phyloP scores from a whole-genome alignment of 352 stramenopile genomes.

The Elongisporangium undulatum region DNA sequence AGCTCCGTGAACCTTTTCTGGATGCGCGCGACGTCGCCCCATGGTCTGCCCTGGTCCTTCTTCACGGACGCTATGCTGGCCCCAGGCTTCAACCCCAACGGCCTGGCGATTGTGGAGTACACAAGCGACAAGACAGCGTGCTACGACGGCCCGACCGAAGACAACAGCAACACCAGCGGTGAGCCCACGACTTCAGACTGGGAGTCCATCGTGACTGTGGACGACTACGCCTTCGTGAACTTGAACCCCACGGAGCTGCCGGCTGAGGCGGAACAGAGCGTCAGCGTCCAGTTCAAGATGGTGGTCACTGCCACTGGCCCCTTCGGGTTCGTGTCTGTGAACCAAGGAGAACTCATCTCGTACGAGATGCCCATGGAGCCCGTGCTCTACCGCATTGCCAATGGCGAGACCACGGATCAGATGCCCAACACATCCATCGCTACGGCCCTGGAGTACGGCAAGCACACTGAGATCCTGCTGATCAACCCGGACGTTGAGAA shows the following conservation, averaged over 20 bases:
- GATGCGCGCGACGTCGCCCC: conserved; percentile 23
- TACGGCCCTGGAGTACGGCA: not conserved
- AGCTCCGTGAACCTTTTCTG: conserved; percentile 13
- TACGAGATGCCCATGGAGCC: conserved; percentile 19
- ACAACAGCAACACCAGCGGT: not conserved
- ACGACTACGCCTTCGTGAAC: conserved; percentile 18
- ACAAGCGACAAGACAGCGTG: not conserved
- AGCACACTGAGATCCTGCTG: conserved; percentile 20
- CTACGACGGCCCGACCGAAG: not conserved
- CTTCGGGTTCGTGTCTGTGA: conserved; percentile 23
- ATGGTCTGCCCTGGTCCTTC: conserved; percentile 19
- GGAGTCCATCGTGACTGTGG: conserved; percentile 8
- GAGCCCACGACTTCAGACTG: conserved; percentile 4
- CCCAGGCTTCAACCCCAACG: conserved; percentile 19
- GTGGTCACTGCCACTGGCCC: conserved; percentile 5
- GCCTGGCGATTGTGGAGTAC: conserved; percentile 16
- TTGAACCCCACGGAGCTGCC: conserved; percentile 10
- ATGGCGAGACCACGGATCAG: conserved; percentile 17
- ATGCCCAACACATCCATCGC: conserved; percentile 21
- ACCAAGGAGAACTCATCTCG: conserved; percentile 19
- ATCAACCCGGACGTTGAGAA: conserved; percentile 28
- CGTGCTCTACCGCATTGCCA: conserved; percentile 28
- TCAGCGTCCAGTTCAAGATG: conserved; percentile 19
- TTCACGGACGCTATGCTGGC: not conserved
- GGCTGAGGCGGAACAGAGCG: conserved; percentile 7